A percentile compares a stretch with the other conserved stretches of the same genome.
Evolutionary conservation across 2,329 filamentous ascomycete genomes (phyloP).

Genomic region (Didymella keratinophila): DNA sequence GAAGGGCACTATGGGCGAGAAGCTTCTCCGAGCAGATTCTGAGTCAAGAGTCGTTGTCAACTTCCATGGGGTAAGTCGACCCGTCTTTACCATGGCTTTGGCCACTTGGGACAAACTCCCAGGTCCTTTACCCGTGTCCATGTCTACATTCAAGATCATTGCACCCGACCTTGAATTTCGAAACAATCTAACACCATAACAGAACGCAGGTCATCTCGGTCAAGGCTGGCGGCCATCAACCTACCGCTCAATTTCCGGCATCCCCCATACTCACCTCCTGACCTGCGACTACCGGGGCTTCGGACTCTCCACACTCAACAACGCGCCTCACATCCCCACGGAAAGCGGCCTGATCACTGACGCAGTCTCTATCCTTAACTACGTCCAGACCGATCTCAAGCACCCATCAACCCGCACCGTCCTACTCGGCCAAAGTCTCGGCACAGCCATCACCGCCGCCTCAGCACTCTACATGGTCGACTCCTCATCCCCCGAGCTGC

Average conservation of each 20-base stretch:
- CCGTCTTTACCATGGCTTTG: too few species aligned
- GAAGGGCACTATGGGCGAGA: conserved; percentile 58
- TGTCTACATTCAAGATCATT: neutral
- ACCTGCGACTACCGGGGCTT: conserved; percentile 92
- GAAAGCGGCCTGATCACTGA: conserved; percentile 85
- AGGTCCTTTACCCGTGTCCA: neutral
- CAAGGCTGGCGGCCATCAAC: conserved; percentile 78
- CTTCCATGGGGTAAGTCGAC: conserved; percentile 67
- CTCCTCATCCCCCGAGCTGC: conserved; percentile 33
- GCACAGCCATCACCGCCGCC: conserved; percentile 82
- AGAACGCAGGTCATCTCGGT: conserved; percentile 87
- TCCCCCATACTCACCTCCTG: conserved; percentile 76
- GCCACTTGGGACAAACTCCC: neutral
- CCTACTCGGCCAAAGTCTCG: conserved; percentile 85
- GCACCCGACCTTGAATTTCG: too few species aligned
- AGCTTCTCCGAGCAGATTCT: conserved; percentile 59
- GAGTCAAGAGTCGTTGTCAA: conserved; percentile 64
- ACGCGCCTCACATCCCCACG: conserved; percentile 62
- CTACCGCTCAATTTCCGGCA: conserved; percentile 78
- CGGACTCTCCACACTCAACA: conserved; percentile 76
- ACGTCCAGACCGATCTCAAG: conserved; percentile 69
- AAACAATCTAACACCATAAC: conserved; percentile 20
- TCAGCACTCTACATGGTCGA: conserved; percentile 73
- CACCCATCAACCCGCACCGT: conserved; percentile 77
- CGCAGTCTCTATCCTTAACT: conserved; percentile 75